Evolutionary conservation across 1,284 basidiomycete genomes (phyloP).

Genomic region (Ceratobasidium sp.): DNA sequence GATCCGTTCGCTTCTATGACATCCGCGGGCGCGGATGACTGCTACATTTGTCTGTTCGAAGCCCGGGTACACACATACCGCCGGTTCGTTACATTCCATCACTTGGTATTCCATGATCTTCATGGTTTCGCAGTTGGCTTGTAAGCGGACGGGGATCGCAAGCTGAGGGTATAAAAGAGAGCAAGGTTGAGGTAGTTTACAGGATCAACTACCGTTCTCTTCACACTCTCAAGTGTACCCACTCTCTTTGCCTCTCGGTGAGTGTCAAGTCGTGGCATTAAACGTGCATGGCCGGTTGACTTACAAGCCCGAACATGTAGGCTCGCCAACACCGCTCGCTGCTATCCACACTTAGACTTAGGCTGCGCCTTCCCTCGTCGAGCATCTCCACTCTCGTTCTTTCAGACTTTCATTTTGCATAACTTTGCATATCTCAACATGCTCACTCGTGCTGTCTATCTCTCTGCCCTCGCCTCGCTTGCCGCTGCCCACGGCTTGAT

Average conservation of each 20-base stretch:
- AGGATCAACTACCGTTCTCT: not conserved
- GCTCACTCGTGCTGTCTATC: constrained; percentile 39
- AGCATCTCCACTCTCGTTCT: not conserved
- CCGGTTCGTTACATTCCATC: constrained; percentile 1
- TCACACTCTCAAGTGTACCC: not conserved
- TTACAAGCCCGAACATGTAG: not conserved
- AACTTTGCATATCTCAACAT: constrained; percentile 10
- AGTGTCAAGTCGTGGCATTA: not conserved
- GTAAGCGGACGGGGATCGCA: not conserved
- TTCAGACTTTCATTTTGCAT: not conserved
- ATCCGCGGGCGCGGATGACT: not conserved
- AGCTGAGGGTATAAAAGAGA: not conserved
- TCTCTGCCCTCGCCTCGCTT: constrained; percentile 40
- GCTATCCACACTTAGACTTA: constrained; percentile 10
- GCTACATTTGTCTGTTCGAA: not conserved
- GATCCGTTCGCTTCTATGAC: constrained; percentile 22
- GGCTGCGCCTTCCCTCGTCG: constrained; percentile 27
- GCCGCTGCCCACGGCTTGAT: constrained; percentile 51
- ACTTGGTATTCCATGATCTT: not conserved
- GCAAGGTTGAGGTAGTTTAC: not conserved
- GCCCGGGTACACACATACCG: not conserved
- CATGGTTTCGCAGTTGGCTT: not conserved
- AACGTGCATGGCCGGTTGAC: not conserved
- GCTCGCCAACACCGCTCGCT: constrained; percentile 14
- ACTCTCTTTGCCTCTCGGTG: constrained; percentile 29